phyloP scores from a whole-genome alignment of 2,329 filamentous ascomycete species.

The Rugonectria rugulosa region DNA sequence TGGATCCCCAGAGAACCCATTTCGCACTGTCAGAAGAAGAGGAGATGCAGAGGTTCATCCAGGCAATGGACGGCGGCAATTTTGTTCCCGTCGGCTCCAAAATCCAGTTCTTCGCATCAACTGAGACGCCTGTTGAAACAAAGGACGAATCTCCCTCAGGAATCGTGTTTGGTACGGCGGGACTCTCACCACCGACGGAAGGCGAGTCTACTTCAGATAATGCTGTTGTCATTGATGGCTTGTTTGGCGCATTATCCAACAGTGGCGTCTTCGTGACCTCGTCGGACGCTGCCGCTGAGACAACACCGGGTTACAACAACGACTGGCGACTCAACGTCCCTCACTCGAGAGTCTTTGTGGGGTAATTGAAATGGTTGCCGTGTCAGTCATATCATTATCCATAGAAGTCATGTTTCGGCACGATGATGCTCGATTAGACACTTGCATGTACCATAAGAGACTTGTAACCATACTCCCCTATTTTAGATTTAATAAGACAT shows the following conservation, averaged over 20 bases:
- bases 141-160: conserved; percentile 19
- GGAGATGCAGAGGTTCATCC: conserved; percentile 61
- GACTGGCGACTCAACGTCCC: conserved; percentile 47
- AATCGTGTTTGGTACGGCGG: conserved; percentile 46
- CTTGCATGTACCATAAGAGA: too few relatives aligned
- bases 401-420: too few relatives aligned
- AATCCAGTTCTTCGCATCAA: conserved; percentile 70
- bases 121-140: conserved; percentile 37
- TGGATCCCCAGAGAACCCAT: conserved; percentile 73
- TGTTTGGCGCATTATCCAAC: conserved; percentile 71
- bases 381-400: too few relatives aligned
- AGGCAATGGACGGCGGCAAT: conserved; percentile 55
- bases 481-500: too few relatives aligned
- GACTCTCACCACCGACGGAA: conserved; percentile 19
- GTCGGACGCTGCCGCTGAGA: conserved; percentile 28
- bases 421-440: too few relatives aligned
- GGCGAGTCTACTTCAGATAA: conserved; percentile 1
- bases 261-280: conserved; percentile 63
- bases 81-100: conserved; percentile 69
- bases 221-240: conserved; percentile 43
- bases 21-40: conserved; percentile 55
- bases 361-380: not conserved
- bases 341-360: conserved; percentile 42
- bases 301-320: conserved; percentile 39
- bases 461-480: too few relatives aligned